A percentile compares a stretch with the other conserved stretches of the same genome.
phyloP scores from a whole-genome alignment of 768 basidiomycete species.

The Pleurotus djamor region DNA sequence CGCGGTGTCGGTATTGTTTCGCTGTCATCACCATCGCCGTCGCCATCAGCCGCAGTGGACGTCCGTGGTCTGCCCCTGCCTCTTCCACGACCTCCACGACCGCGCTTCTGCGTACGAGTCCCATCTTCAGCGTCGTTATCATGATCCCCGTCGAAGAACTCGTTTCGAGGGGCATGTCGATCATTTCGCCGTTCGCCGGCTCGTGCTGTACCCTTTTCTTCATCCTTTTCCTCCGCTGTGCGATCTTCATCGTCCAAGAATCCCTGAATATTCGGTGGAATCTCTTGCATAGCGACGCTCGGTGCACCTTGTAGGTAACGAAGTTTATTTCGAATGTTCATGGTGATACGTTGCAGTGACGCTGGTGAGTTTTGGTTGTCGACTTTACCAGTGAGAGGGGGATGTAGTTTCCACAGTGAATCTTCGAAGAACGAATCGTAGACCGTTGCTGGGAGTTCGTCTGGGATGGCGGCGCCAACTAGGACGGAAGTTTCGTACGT shows the following conservation, averaged over 20 bases:
- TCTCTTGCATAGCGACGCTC: conserved; percentile 95
- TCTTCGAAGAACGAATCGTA: conserved; percentile 95
- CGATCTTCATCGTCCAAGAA: conserved; percentile 73
- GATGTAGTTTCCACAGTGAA: conserved; percentile 90
- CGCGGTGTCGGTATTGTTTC: conserved; percentile 26
- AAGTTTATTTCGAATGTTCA: conserved; percentile 82
- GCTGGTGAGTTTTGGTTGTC: conserved; percentile 89
- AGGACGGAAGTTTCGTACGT: conserved; percentile 96
- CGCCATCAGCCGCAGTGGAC: conserved; percentile 8
- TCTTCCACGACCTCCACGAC: conserved; percentile 19
- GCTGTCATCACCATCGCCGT: conserved; percentile 30
- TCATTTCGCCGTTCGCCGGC: conserved; percentile 59
- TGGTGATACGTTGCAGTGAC: conserved; percentile 84
- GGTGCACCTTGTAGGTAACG: conserved; percentile 94
- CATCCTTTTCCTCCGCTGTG: conserved; percentile 65
- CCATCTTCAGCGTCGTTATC: conserved; percentile 49
- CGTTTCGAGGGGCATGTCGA: conserved; percentile 54
- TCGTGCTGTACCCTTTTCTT: conserved; percentile 55
- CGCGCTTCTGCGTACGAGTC: conserved; percentile 7
- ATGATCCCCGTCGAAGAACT: conserved; percentile 72
- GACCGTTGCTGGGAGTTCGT: conserved; percentile 83
- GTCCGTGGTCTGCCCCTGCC: conserved; percentile 23
- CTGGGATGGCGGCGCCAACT: conserved; percentile 78
- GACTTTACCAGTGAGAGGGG: conserved; percentile 86
- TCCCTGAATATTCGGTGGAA: conserved; percentile 87